Base-by-base conservation (phyloP, 495 filamentous ascomycete genomes). In the Tirmania nivea region DNA sequence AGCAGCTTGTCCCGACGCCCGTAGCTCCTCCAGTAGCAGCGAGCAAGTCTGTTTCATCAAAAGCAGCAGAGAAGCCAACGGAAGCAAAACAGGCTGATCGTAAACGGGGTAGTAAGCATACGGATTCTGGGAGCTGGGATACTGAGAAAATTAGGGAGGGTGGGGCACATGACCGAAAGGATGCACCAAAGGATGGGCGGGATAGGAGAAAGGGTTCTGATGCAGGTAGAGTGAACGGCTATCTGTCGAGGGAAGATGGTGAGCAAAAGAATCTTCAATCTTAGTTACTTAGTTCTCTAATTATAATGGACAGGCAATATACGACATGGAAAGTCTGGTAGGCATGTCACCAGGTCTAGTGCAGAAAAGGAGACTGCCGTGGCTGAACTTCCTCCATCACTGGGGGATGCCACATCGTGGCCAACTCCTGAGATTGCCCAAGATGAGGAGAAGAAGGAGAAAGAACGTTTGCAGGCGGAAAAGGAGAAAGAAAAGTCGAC, bases 341-440 rank as follows among this genome's bases (percentile, higher is more conserved):
- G 47, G 73, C 69, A 31, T 14, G 39, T 14, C 17, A 14, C 39
- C 14, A 45, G 9, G 39, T 45, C 39, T 19, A 19, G 14, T 14
- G 12, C 39, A 56, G 71, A 74, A 25, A 70, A 69, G 16, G 71
- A 72, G 55, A 42, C 52, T 35, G 35, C 62, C n/a, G 62, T 56
- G 3, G 55, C 67, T 21, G 55, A 63, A 16, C 50, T 74, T 14
- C 70, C 78, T 45, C 74, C 80, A 12, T 74, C 79, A 4, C 81
- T 82, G 36, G 82, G 75, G 51, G 85, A 93, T 67, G 72, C 81
- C 39, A 70, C 75, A 34, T 78, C 78, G 34, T 97, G 90, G 90
- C 90, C 90, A 17, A 94, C 90, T 9, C 87, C 86, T 1, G 81
- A 94, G 53, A 79, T 74, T 48, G 84, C 82, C 3, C 73, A 82